These are phyloP conservation scores for Rhodotorula taiwanensis DNA, from an alignment of 768 basidiomycete species.

Conservation along the genomic window DNA sequence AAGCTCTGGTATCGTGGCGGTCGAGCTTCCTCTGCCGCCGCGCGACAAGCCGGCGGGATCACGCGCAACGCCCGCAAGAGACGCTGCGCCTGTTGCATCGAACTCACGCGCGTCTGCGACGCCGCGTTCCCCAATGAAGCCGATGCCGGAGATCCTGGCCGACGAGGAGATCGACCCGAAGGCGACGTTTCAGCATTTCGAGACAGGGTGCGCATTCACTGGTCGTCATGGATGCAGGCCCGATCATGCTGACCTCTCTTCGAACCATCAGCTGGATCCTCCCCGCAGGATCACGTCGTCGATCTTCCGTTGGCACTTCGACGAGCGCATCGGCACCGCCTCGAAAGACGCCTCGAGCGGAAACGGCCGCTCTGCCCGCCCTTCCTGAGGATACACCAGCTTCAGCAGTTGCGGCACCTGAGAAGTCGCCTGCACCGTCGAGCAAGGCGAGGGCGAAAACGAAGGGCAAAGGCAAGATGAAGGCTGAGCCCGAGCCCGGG, in stretches of 20 bases:
- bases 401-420: no score
- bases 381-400: no score
- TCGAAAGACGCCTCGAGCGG: neutral
- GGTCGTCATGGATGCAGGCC: neutral
- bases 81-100: neutral
- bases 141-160: neutral
- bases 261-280: constrained; percentile 15
- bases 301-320: neutral
- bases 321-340: neutral
- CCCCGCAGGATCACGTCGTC: constrained; percentile 18
- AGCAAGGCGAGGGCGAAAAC: constrained; percentile 53
- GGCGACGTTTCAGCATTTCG: constrained; percentile 15
- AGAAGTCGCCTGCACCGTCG: neutral
- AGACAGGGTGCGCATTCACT: constrained; percentile 14
- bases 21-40: neutral
- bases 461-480: constrained; percentile 60
- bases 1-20: neutral
- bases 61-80: neutral
- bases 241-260: fast-evolving
- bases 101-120: neutral
- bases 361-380: neutral
- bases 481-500: constrained; percentile 63
- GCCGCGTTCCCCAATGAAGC: neutral
- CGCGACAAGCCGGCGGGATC: neutral
- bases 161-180: neutral